Evolutionary conservation across 805 yeast genomes (phyloP), one percentile per base, ranked within the genome.

Genomic region (Saccharomycopsis synnaedendra): DNA sequence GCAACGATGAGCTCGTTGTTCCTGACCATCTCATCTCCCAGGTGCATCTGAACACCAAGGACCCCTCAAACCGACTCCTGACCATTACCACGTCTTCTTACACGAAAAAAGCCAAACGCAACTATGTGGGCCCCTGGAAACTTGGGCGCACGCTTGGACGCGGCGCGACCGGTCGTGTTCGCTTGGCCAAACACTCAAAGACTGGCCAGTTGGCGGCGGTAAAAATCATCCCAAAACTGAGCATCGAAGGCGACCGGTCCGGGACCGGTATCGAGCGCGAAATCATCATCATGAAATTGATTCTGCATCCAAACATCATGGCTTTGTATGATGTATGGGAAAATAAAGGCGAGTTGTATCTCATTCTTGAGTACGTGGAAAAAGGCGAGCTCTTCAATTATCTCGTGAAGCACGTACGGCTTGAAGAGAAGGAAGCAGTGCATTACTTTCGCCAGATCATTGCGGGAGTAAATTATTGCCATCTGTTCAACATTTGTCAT

Each of bases 361-460:
- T 93, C 56, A 94, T 93, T 5, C 67, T 93, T 48, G 98, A 93
- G 65, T 93, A 93, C 65, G 89, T 94, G 43, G 97, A 93, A 66
- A 96, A 96, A 46, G 98, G 98, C 41, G 98, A 93, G 67, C 71
- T 93, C 44, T 93, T 93, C 60, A 97, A 93, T 65, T 78, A 89
- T 56, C 70, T 93, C 47, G 89, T 93, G 50, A 88, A 87, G 61
- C 74, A 83, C 48, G 97, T 97, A 8, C 80, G 86, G 36, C 70
- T 93, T 41, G 89, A 83, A 47, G 98, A 93, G 64, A 71, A 72
- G 45, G 97, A 93, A 60, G 97, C 97, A 3, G 76, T 90, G 47
- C 77, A 78, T 57, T 93, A 89, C 67, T 93, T 93, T 64, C 76
- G 85, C 54, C 95, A 86, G 61, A 85, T 86, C 55, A 79, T 87